A percentile compares a stretch with the other conserved stretches of the same genome.
phyloP scores from a whole-genome alignment of 106 monocot genomes.

The Gastrodia elata region DNA sequence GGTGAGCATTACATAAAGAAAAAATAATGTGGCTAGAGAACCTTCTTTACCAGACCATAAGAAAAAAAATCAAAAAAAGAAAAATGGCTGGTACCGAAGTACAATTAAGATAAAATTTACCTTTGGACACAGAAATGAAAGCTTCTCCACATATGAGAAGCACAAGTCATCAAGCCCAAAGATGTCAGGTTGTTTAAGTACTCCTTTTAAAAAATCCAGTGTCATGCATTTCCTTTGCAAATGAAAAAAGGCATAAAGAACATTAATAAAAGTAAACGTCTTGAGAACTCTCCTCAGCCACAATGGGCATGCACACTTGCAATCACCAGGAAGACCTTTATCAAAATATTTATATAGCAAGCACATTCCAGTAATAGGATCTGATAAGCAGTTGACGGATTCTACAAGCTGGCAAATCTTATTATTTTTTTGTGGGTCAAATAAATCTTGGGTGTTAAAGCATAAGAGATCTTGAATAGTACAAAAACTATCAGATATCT shows the following conservation, averaged over 20 bases:
- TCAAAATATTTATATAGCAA: constrained; percentile 29
- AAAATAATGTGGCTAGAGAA: neutral
- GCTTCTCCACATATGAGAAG: constrained; percentile 45
- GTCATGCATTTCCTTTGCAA: constrained; percentile 30
- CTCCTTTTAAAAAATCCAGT: constrained; percentile 39
- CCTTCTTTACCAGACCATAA: neutral
- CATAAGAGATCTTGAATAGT: constrained; percentile 23
- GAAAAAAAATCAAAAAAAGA: neutral
- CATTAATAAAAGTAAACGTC: constrained; percentile 56
- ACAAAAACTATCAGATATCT: neutral
- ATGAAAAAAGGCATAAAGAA: constrained; percentile 47
- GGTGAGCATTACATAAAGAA: neutral
- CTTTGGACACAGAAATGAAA: constrained; percentile 62
- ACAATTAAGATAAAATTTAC: constrained; percentile 17
- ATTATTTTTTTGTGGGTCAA: constrained; percentile 3
- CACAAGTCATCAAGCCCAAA: constrained; percentile 34
- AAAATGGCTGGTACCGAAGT: no score
- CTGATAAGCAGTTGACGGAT: constrained; percentile 35
- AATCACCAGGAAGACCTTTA: neutral
- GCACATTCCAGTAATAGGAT: constrained; percentile 25
- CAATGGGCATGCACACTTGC: constrained; percentile 41
- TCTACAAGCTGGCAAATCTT: constrained; percentile 24
- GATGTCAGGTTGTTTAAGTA: constrained; percentile 14
- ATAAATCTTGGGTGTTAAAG: constrained; percentile 17
- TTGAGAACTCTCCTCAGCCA: constrained; percentile 77